Evolutionary conservation across 306 rosid genomes (phyloP).

Genomic region (Mimosa bimucronata): DNA sequence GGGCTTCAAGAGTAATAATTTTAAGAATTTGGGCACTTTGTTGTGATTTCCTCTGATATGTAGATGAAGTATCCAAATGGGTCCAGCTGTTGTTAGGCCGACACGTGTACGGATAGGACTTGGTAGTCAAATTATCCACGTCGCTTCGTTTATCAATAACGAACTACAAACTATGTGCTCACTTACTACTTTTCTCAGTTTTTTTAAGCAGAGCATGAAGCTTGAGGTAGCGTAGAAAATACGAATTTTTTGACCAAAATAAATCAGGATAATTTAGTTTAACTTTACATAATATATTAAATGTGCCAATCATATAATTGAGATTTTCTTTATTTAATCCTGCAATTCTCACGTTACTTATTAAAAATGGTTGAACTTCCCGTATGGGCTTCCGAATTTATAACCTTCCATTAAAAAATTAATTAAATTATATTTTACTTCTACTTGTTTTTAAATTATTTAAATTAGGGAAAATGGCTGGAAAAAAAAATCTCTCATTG

Average conservation of each 20-base stretch:
- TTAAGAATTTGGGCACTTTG: neutral
- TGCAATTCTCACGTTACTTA: neutral
- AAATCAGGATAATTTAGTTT: neutral
- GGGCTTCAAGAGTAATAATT: too few species aligned
- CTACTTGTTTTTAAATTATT: neutral
- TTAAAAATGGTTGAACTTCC: neutral
- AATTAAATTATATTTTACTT: neutral
- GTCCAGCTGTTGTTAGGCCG: slow-evolving; percentile 42
- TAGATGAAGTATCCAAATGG: slow-evolving; percentile 47
- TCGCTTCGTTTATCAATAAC: neutral
- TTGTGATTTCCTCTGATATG: slow-evolving; percentile 14
- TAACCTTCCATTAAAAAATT: neutral
- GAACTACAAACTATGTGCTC: too few species aligned
- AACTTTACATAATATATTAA: neutral
- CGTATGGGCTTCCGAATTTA: neutral
- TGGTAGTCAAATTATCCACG: slow-evolving; percentile 6
- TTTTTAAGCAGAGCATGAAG: neutral
- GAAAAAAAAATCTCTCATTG: too few species aligned
- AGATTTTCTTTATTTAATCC: neutral
- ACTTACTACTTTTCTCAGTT: too few species aligned
- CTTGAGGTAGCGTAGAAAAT: neutral
- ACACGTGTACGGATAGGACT: slow-evolving; percentile 50
- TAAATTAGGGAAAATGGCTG: neutral
- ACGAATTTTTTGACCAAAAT: neutral
- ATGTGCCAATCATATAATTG: neutral